Evolutionary conservation across 352 stramenopile genomes (phyloP).

Genomic region (Phytopythium kandeliae): DNA sequence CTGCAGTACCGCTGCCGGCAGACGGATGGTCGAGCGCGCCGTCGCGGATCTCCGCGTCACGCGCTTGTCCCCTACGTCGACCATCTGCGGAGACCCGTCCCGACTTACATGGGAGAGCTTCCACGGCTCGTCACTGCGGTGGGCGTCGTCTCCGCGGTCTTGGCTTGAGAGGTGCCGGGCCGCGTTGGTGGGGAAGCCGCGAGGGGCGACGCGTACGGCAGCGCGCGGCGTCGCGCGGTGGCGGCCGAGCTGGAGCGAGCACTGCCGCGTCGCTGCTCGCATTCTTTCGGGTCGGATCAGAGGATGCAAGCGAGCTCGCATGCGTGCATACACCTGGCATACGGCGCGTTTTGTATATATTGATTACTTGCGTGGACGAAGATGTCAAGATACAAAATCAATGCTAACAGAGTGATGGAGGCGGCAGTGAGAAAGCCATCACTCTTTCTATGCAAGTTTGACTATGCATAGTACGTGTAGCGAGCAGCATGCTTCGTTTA

Average conservation of each 20-base stretch:
- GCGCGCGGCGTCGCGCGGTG: background rate
- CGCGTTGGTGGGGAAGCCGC: no score
- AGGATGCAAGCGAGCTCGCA: no score
- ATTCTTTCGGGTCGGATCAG: no score
- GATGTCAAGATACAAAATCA: no score
- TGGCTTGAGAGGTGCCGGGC: conserved; percentile 4
- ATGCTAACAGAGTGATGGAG: no score
- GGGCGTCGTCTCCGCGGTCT: background rate
- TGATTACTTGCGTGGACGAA: no score
- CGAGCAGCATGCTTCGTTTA: no score
- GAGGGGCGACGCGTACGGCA: background rate
- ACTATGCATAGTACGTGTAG: no score
- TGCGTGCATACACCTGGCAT: no score
- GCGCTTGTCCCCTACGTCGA: conserved; percentile 87
- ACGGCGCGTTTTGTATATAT: no score
- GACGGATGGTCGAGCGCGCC: conserved; percentile 77
- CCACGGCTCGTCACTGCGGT: conserved; percentile 10
- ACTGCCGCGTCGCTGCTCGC: background rate
- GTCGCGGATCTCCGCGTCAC: conserved; percentile 78
- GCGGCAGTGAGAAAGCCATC: no score
- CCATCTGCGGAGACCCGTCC: conserved; percentile 75
- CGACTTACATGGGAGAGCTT: conserved; percentile 51
- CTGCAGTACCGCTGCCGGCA: conserved; percentile 78
- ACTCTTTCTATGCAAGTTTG: no score
- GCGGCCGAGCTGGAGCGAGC: background rate